Evolutionary conservation across 768 basidiomycete species (phyloP).

Genomic region (Rubroboletus satanas): DNA sequence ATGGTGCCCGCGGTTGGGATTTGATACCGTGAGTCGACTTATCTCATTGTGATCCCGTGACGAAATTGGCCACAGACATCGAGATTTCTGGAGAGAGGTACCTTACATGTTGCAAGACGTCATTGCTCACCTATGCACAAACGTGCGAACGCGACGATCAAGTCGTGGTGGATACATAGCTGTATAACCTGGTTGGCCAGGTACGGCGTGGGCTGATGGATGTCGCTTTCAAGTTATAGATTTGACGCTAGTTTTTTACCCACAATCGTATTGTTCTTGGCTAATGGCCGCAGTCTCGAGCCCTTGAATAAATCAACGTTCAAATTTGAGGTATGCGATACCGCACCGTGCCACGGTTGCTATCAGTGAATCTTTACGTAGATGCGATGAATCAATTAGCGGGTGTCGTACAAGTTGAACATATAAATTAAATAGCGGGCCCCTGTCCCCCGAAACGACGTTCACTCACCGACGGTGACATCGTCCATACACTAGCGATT

Average conservation of each 20-base stretch:
- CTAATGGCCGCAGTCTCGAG: not conserved
- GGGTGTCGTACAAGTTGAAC: conserved; percentile 18
- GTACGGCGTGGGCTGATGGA: not conserved
- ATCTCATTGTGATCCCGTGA: conserved; percentile 1
- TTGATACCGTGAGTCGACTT: conserved; percentile 72
- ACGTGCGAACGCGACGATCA: conserved; percentile 62
- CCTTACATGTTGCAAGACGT: conserved; percentile 83
- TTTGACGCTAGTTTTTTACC: conserved; percentile 8
- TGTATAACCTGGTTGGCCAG: conserved; percentile 42
- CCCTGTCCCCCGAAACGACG: conserved; percentile 20
- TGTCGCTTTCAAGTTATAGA: conserved; percentile 4
- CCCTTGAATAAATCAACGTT: not conserved
- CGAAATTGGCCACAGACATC: conserved; percentile 50
- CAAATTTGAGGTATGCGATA: not conserved
- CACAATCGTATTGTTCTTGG: not conserved
- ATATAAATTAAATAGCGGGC: conserved; percentile 11
- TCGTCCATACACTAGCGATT: not conserved
- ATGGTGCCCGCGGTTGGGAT: conserved; percentile 79
- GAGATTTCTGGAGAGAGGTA: conserved; percentile 88
- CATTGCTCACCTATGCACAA: conserved; percentile 69
- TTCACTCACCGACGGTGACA: conserved; percentile 1
- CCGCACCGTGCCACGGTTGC: too few relatives aligned
- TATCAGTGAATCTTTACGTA: conserved; percentile 13
- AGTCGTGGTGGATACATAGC: conserved; percentile 73
- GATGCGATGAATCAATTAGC: conserved; percentile 1